A percentile compares a stretch with the other conserved stretches of the same genome.
Conservation (phyloP, 768 basidiomycete genomes). For the Calocera cornea region DNA sequence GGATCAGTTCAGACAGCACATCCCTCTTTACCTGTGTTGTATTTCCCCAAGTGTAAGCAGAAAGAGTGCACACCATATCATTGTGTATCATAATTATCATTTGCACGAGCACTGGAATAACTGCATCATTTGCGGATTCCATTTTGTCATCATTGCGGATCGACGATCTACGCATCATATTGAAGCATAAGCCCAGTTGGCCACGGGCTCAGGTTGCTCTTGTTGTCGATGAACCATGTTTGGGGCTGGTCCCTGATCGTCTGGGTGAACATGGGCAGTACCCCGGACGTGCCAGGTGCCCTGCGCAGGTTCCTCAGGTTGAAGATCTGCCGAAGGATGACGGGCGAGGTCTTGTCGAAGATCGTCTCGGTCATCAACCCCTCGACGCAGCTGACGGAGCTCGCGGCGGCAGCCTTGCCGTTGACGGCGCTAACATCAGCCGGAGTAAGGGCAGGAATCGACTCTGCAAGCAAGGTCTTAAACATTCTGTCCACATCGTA, state of each 20-base stretch:
- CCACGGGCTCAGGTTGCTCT: not conserved
- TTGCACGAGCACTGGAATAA: not conserved
- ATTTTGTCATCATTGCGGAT: not conserved
- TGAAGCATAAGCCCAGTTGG: not conserved
- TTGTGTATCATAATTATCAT: not conserved
- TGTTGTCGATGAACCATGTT: not conserved
- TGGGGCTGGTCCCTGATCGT: not conserved
- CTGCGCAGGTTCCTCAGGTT: constrained; percentile 44
- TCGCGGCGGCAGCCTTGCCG: constrained; percentile 23
- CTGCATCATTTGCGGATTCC: not conserved
- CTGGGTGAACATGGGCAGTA: constrained; percentile 22
- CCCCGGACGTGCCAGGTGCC: constrained; percentile 55
- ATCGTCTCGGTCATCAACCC: constrained; percentile 50
- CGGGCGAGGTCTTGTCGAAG: constrained; percentile 50
- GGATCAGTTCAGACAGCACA: not conserved
- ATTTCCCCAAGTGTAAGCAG: not conserved
- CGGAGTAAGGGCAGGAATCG: constrained; percentile 22
- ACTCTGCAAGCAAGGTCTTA: constrained; percentile 9
- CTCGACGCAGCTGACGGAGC: constrained; percentile 25
- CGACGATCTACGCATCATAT: not conserved
- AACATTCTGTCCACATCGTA: not conserved
- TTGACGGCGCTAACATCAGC: constrained; percentile 20
- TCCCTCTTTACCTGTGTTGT: not conserved
- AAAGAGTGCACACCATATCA: not conserved
- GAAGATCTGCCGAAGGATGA: constrained; percentile 53